phyloP scores from a whole-genome alignment of 352 stramenopile species.

The Phytophthora europaea region DNA sequence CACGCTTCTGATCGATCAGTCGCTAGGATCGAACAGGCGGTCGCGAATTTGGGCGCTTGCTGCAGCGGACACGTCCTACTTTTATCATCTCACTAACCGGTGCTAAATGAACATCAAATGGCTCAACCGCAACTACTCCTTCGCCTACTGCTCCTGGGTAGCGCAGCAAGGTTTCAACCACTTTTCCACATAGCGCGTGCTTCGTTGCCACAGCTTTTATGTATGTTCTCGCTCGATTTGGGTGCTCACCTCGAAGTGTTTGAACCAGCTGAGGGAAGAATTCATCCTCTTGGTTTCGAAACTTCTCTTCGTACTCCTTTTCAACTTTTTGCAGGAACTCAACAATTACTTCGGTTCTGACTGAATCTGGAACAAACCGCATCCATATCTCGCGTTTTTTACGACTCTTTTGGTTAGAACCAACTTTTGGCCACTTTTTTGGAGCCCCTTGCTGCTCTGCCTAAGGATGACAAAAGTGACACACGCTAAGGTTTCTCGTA shows the following conservation, averaged over 20 bases:
- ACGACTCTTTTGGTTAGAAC: slow-evolving; percentile 26
- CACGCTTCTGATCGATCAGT: slow-evolving; percentile 8
- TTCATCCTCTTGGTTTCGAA: slow-evolving; percentile 67
- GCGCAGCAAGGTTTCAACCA: slow-evolving; percentile 43
- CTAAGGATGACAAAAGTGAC: slow-evolving; percentile 7
- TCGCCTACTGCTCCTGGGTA: slow-evolving; percentile 58
- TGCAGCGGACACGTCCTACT: slow-evolving; percentile 28
- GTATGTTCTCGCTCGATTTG: slow-evolving; percentile 66
- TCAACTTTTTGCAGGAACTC: slow-evolving; percentile 55
- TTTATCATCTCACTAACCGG: slow-evolving; percentile 58
- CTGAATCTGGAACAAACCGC: slow-evolving; percentile 48
- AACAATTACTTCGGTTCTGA: slow-evolving; percentile 49
- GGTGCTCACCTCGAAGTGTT: slow-evolving; percentile 64
- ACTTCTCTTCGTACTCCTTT: slow-evolving; percentile 43
- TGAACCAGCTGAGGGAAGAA: slow-evolving; percentile 75
- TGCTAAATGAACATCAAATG: slow-evolving; percentile 51
- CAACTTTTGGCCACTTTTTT: slow-evolving; percentile 34
- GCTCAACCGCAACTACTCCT: slow-evolving; percentile 31
- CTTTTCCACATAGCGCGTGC: slow-evolving; percentile 52
- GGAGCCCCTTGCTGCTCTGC: slow-evolving; percentile 13
- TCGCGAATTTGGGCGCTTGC: slow-evolving; percentile 18
- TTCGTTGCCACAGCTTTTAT: slow-evolving; percentile 57
- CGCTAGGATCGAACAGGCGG: slow-evolving; percentile 17
- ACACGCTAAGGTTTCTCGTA: background rate
- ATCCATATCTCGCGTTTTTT: slow-evolving; percentile 52